phyloP scores from a whole-genome alignment of 2,329 filamentous ascomycete genomes.

The Didymella glomerata region DNA sequence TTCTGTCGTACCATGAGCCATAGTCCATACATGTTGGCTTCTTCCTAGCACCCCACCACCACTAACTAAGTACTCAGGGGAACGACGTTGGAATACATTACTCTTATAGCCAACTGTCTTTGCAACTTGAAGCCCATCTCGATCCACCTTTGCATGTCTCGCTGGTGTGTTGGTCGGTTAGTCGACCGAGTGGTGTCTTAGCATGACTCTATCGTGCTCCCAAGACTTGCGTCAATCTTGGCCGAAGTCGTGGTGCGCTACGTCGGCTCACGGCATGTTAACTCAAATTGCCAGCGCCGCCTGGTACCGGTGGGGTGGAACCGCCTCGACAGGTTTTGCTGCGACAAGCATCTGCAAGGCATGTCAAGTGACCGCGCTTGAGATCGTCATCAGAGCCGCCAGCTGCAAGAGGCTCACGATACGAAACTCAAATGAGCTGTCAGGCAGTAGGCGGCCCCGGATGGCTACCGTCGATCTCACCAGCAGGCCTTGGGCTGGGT shows the following conservation, averaged over 20 bases:
- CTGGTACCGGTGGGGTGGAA: not conserved
- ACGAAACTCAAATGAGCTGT: conserved; percentile 7
- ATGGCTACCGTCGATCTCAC: conserved; percentile 15
- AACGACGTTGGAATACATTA: not conserved
- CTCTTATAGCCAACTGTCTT: too few species aligned
- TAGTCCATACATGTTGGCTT: not conserved
- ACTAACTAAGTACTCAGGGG: too few species aligned
- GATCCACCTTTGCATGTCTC: too few species aligned
- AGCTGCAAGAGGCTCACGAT: conserved; percentile 4
- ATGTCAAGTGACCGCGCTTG: conserved; percentile 1
- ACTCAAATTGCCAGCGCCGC: not conserved
- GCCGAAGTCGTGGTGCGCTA: not conserved
- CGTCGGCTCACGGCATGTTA: not conserved
- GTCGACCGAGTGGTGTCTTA: not conserved
- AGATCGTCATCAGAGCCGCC: not conserved
- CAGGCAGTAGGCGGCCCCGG: conserved; percentile 6
- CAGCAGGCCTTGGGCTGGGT: conserved; percentile 7
- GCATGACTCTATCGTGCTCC: not conserved
- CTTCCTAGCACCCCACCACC: too few species aligned
- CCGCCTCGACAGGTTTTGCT: not conserved
- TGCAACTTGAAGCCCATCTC: too few species aligned
- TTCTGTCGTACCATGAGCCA: not conserved
- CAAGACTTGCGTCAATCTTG: not conserved
- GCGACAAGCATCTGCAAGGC: not conserved
- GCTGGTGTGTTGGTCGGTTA: not conserved